Conservation (phyloP, 768 basidiomycete genomes). For the Leccinum aurantiacum region DNA sequence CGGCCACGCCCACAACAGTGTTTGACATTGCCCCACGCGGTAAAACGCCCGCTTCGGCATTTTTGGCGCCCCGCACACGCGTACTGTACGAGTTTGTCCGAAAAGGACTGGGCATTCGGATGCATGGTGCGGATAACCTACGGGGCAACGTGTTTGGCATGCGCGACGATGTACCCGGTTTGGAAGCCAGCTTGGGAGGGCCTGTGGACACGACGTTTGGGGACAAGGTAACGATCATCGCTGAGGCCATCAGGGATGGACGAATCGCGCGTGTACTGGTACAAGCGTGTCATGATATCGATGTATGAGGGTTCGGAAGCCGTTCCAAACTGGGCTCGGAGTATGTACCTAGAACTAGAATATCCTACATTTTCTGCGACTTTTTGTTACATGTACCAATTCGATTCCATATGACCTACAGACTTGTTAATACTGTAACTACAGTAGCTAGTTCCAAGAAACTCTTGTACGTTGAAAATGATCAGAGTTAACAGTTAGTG, state of each 20-base stretch:
- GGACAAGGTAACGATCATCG: conserved; percentile 68
- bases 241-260: conserved; percentile 78
- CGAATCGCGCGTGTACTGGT: conserved; percentile 60
- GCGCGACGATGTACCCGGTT: conserved; percentile 33
- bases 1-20: conserved; percentile 28
- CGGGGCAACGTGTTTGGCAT: conserved; percentile 59
- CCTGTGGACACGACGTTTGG: conserved; percentile 57
- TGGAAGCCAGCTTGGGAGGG: conserved; percentile 37
- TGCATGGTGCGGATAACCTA: conserved; percentile 79
- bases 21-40: conserved; percentile 51
- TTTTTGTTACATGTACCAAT: background rate
- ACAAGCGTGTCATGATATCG: conserved; percentile 42
- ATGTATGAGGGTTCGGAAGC: conserved; percentile 5
- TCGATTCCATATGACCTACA: background rate
- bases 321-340: background rate
- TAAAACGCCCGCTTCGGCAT: conserved; percentile 62
- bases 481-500: no score
- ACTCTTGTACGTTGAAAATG: background rate
- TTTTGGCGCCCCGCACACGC: conserved; percentile 53
- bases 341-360: background rate
- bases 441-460: background rate
- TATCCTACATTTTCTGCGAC: background rate
- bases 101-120: conserved; percentile 65
- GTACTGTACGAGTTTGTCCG: conserved; percentile 79
- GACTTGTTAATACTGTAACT: background rate